These are phyloP conservation scores for Arthroderma uncinatum DNA, from an alignment of 2,329 filamentous ascomycete species.

Conservation along the genomic window DNA sequence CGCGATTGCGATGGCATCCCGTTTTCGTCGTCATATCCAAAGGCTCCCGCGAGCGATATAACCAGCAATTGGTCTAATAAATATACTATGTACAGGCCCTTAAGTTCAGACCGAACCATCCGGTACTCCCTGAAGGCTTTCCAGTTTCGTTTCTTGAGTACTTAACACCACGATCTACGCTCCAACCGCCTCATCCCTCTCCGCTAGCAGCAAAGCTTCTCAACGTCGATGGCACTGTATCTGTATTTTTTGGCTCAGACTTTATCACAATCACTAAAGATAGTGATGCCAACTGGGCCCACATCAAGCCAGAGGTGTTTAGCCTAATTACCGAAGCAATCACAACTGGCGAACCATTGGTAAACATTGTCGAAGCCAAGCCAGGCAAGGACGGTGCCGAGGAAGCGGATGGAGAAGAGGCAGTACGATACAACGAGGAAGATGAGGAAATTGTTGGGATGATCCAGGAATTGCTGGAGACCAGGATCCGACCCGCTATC, in stretches of 20 bases:
- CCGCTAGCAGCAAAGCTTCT: slow-evolving; percentile 82
- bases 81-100: slow-evolving; percentile 42
- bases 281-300: slow-evolving; percentile 78
- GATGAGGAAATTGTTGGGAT: slow-evolving; percentile 92
- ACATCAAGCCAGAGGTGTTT: slow-evolving; percentile 92
- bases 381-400: slow-evolving; percentile 31
- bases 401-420: slow-evolving; percentile 44
- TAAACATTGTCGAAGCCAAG: slow-evolving; percentile 57
- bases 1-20: background rate
- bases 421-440: slow-evolving; percentile 72
- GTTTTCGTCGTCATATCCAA: background rate
- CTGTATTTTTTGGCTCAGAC: slow-evolving; percentile 86
- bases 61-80: slow-evolving; percentile 5
- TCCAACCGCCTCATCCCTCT: slow-evolving; percentile 79
- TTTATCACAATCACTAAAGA: slow-evolving; percentile 97
- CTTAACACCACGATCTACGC: slow-evolving; percentile 72
- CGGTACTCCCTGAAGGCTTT: slow-evolving; percentile 64
- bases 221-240: slow-evolving; percentile 87
- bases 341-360: slow-evolving; percentile 69
- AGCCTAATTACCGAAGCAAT: slow-evolving; percentile 88
- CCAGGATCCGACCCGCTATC: slow-evolving; percentile 84
- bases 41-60: background rate
- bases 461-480: slow-evolving; percentile 97
- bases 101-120: slow-evolving; percentile 89
- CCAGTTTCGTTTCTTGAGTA: slow-evolving; percentile 80